phyloP scores from a whole-genome alignment of 2,329 filamentous ascomycete genomes.

The Fusarium lyarnte region DNA sequence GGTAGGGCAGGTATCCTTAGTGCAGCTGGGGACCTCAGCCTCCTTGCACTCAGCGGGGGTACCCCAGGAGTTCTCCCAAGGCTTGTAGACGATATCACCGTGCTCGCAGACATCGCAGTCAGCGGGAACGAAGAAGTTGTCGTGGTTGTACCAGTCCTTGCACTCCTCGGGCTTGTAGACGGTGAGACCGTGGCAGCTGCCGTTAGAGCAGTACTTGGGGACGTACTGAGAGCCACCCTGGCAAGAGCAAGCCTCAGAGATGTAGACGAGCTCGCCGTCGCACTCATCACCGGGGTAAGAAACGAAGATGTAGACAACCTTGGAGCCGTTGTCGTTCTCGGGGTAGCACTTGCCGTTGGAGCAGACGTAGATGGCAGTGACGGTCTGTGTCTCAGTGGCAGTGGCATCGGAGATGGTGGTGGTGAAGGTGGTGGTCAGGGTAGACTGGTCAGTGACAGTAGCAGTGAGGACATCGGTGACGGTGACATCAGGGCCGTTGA shows the following conservation, averaged over 20 bases:
- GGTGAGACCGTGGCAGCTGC: constrained; percentile 26
- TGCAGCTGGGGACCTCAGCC: constrained; percentile 4
- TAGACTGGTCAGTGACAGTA: constrained; percentile 29
- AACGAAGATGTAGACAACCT: constrained; percentile 33
- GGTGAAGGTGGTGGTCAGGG: constrained; percentile 32
- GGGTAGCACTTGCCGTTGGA: constrained; percentile 28
- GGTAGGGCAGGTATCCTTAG: constrained; percentile 6
- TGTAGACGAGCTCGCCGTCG: constrained; percentile 30
- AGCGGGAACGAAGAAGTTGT: constrained; percentile 25
- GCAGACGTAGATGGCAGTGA: constrained; percentile 37
- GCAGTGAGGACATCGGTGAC: constrained; percentile 13
- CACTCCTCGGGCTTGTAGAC: constrained; percentile 41
- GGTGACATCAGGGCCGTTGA: background rate
- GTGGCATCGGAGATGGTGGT: constrained; percentile 20
- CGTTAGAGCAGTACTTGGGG: constrained; percentile 30
- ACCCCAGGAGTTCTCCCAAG: constrained; percentile 28
- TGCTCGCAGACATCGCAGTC: constrained; percentile 25
- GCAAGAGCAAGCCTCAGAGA: constrained; percentile 33
- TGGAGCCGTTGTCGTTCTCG: background rate
- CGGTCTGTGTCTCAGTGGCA: constrained; percentile 23
- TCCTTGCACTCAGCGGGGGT: constrained; percentile 13
- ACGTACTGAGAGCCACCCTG: constrained; percentile 32
- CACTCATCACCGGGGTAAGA: constrained; percentile 31
- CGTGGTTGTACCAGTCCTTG: constrained; percentile 17
- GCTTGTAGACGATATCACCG: constrained; percentile 38